Conservation (phyloP, 495 filamentous ascomycete genomes). For the Pyronema omphalodes region DNA sequence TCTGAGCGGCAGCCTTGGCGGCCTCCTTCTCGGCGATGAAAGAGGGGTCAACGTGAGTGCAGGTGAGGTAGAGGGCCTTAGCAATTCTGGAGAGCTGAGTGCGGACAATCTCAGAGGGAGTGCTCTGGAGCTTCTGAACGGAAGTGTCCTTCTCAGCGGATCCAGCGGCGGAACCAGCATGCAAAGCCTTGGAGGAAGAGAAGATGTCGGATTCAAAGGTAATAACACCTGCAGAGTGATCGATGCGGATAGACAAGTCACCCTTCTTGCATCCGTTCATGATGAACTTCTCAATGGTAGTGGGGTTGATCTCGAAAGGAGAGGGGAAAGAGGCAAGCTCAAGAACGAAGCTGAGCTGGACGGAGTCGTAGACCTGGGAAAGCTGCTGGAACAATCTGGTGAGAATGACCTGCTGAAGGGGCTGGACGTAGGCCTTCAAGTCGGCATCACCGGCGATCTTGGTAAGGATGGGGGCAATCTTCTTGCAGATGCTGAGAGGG, state of each 20-base stretch:
- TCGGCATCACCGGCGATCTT: constrained; percentile 89
- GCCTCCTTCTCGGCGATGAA: constrained; percentile 62
- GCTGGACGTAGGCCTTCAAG: constrained; percentile 88
- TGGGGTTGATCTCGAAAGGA: constrained; percentile 80
- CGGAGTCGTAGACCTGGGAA: constrained; percentile 96
- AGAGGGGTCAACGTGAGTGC: constrained; percentile 80
- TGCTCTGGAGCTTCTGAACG: constrained; percentile 90
- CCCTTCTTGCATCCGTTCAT: constrained; percentile 99
- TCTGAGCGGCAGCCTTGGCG: constrained; percentile 61
- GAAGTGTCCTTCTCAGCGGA: constrained; percentile 76
- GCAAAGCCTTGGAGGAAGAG: constrained; percentile 83
- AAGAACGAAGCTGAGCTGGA: constrained; percentile 85
- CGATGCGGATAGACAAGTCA: constrained; percentile 86
- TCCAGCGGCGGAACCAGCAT: constrained; percentile 65
- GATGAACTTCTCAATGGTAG: constrained; percentile 98
- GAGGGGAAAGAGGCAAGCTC: constrained; percentile 90
- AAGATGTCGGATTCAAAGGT: constrained; percentile 98
- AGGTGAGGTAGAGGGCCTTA: constrained; percentile 78
- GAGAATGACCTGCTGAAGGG: constrained; percentile 93
- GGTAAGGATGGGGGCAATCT: constrained; percentile 88
- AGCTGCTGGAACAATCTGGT: constrained; percentile 97
- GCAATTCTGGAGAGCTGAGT: constrained; percentile 82
- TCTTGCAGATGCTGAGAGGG: constrained; percentile 94
- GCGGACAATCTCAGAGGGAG: constrained; percentile 91
- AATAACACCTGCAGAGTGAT: constrained; percentile 82